These are phyloP conservation scores for Fusarium zealandicum DNA, from an alignment of 2,329 filamentous ascomycete species.

Conservation along the genomic window DNA sequence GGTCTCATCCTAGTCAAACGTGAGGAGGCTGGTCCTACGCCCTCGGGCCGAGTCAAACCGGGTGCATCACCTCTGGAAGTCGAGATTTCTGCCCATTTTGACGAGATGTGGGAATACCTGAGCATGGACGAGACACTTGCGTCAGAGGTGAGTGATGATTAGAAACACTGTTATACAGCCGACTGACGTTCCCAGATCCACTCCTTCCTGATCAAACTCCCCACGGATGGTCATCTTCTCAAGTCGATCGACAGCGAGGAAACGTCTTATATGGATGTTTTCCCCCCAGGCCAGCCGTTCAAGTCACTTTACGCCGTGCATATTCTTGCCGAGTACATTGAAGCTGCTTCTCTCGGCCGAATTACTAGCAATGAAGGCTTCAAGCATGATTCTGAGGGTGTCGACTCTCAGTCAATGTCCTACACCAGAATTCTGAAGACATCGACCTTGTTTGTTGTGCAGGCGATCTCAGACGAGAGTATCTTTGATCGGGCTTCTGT, in stretches of 20 bases:
- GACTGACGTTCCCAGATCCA: conserved; percentile 62
- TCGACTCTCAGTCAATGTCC: conserved; percentile 31
- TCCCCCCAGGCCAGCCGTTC: conserved; percentile 73
- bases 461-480: conserved; percentile 65
- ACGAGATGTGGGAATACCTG: conserved; percentile 82
- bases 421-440: conserved; percentile 50
- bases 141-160: conserved; percentile 60
- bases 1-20: conserved; percentile 72
- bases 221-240: conserved; percentile 69
- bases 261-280: conserved; percentile 66
- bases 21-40: conserved; percentile 56
- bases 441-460: conserved; percentile 62
- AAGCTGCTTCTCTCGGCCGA: conserved; percentile 47
- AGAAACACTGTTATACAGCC: neutral
- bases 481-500: conserved; percentile 52
- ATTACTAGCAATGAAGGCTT: conserved; percentile 8
- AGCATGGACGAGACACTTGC: conserved; percentile 75
- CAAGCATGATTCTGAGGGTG: conserved; percentile 3
- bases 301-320: conserved; percentile 77
- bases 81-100: conserved; percentile 82
- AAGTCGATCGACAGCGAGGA: conserved; percentile 62
- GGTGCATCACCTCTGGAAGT: conserved; percentile 72
- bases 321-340: conserved; percentile 69
- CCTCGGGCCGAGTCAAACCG: conserved; percentile 54
- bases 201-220: conserved; percentile 73